Base-by-base conservation (phyloP, 164 flowering plant genomes). In the Protea cynaroides region DNA sequence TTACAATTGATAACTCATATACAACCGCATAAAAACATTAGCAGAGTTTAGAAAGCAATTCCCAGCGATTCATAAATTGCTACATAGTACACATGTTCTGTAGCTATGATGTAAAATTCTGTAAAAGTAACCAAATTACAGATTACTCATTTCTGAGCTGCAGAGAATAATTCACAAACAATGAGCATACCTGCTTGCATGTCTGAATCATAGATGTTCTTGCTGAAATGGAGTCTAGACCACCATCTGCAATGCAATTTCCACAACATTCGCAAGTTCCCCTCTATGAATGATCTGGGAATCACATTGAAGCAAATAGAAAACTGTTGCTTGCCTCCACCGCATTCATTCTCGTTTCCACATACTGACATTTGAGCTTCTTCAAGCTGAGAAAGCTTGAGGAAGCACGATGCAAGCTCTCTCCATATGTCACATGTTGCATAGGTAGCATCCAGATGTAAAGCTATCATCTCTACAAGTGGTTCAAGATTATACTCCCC, bases 191-290 rank as follows among this genome's bases (percentile, higher is more conserved):
- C 93, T 50, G 77, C 49, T 49, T 70, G 69, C 47, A 81, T 75
- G 38, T 93, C 96, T 55, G 86, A 75, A 24, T 25, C 61, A 55
- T 74, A 72, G 24, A 61, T 71, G 5, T 49, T 72, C 59, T 65
- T 57, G 73, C 84, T 71, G 74, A 87, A 93, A 69, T 90, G 96
- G 50, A 84, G 88, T 3, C 59, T 75, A 71, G 73, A 37, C 96
- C 98, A 90, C 90, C 89, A 93, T 67, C 72, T 74, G 72, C 89
- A 79, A 50, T 92, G 89, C 11, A 81, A 63, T 56, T 49, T 79
- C 97, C 98, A 90, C 29, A 25, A 51, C 59, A 66, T 78, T 53
- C 84, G 65, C 8, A 74, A 79, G 57, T 67, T 65, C 0, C 75
- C 74, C 50, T 75, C 75, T 11, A 65, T 64, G 60, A 90, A 82